Conservation (phyloP, 768 basidiomycete genomes). For the Austroboletus eburneus region DNA sequence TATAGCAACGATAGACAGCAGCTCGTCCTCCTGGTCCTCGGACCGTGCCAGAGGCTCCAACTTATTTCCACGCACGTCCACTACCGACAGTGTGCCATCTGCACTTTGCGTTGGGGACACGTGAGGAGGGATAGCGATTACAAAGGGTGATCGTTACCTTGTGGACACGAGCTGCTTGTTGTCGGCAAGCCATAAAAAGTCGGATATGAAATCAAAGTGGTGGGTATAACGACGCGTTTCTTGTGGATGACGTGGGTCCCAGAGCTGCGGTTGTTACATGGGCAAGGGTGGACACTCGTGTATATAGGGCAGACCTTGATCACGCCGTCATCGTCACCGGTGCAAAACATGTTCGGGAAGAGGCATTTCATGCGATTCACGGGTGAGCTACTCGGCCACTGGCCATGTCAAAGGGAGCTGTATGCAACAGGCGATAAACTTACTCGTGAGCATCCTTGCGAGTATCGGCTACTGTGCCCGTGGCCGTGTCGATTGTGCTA, state of each 20-base stretch:
- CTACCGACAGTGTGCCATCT: conserved; percentile 89
- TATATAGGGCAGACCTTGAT: conserved; percentile 61
- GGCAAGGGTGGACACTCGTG: neutral
- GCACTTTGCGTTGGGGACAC: conserved; percentile 48
- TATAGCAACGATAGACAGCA: conserved; percentile 81
- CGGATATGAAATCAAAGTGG: conserved; percentile 93
- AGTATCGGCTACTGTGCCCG: conserved; percentile 48
- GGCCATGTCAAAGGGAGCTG: conserved; percentile 27
- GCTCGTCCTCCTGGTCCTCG: conserved; percentile 94
- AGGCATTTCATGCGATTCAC: conserved; percentile 82
- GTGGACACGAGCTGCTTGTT: conserved; percentile 84
- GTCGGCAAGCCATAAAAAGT: conserved; percentile 82
- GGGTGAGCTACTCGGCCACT: conserved; percentile 54
- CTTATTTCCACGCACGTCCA: conserved; percentile 85
- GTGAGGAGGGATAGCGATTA: neutral
- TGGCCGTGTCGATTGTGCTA: conserved; percentile 66
- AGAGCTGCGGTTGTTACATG: conserved; percentile 52
- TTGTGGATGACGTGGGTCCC: conserved; percentile 77
- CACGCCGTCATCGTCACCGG: conserved; percentile 92
- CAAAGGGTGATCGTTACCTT: conserved; percentile 60
- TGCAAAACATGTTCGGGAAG: conserved; percentile 67
- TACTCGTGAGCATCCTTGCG: conserved; percentile 62
- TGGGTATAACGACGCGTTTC: conserved; percentile 69
- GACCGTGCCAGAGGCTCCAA: conserved; percentile 76
- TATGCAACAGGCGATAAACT: conserved; percentile 30